A percentile compares a stretch with the other conserved stretches of the same genome.
These are phyloP conservation scores for Cydonia oblonga DNA, from an alignment of 331 rosid species.

Conservation along the genomic window DNA sequence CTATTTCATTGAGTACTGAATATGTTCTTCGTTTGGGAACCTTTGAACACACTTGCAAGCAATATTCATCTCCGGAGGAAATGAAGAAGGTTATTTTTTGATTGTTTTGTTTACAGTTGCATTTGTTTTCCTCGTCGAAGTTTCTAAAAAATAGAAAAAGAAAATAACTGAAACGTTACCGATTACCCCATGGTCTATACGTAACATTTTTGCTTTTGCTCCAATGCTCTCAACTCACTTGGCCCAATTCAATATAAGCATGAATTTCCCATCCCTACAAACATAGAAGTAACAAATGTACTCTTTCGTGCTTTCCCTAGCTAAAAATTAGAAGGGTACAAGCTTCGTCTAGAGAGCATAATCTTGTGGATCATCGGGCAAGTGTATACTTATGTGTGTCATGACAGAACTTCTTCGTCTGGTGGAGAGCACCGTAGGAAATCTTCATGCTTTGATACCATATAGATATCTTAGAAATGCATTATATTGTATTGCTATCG, in stretches of 20 bases:
- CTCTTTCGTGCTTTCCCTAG: neutral
- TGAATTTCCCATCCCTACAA: neutral
- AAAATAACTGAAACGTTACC: too few species aligned
- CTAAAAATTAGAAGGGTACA: neutral
- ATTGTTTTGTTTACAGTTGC: neutral
- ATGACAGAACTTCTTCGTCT: neutral
- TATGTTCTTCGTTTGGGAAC: slow-evolving; percentile 92
- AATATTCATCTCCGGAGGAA: slow-evolving; percentile 70
- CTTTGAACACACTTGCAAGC: slow-evolving; percentile 79
- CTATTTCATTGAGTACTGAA: slow-evolving; percentile 90
- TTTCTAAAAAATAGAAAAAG: too few species aligned
- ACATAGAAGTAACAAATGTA: neutral
- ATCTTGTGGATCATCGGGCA: neutral
- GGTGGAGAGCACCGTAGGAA: neutral
- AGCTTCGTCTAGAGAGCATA: neutral
- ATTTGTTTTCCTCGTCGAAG: neutral
- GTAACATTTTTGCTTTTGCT: neutral
- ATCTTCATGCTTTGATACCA: neutral
- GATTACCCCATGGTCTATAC: neutral
- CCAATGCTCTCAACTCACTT: neutral
- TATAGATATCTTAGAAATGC: too few species aligned
- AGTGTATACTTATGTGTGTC: neutral
- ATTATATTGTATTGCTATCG: too few species aligned
- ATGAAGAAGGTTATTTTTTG: slow-evolving; percentile 55
- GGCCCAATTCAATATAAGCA: neutral